Evolutionary conservation across 2,329 filamentous ascomycete genomes (phyloP).

Genomic region (Atkinsonella texensis): DNA sequence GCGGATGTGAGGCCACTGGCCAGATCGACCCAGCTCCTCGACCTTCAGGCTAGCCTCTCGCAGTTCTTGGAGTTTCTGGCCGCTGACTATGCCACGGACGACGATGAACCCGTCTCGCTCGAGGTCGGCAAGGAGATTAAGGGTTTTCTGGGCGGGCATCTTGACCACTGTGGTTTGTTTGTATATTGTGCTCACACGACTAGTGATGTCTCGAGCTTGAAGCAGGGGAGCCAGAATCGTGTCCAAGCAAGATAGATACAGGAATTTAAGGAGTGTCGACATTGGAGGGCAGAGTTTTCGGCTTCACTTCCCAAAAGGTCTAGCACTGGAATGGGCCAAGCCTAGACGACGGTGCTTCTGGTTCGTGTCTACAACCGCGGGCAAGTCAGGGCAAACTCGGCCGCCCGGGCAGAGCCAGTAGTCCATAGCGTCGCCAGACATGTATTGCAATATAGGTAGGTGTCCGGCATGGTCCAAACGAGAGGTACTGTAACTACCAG

Average conservation of each 20-base stretch:
- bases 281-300: not conserved
- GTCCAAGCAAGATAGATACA: not conserved
- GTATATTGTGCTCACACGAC: not conserved
- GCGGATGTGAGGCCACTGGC: constrained; percentile 69
- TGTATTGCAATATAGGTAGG: not conserved
- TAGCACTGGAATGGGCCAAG: not conserved
- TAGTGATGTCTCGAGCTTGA: not conserved
- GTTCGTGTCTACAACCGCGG: not conserved
- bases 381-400: not conserved
- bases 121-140: constrained; percentile 33
- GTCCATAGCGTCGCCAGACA: not conserved
- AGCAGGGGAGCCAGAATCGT: not conserved
- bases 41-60: constrained; percentile 45
- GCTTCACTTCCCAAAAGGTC: not conserved
- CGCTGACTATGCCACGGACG: constrained; percentile 51
- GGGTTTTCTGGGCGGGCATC: constrained; percentile 11
- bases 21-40: constrained; percentile 51
- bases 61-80: constrained; percentile 43
- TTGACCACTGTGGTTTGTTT: not conserved
- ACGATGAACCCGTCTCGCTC: constrained; percentile 64
- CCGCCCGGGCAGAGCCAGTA: not conserved
- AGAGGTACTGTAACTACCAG: not conserved
- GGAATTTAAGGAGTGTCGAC: not conserved
- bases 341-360: not conserved
- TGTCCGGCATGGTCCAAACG: not conserved